A percentile compares a stretch with the other conserved stretches of the same genome.
These are phyloP conservation scores for Ziziphus jujuba DNA, from an alignment of 306 rosid genomes.

Conservation along the genomic window DNA sequence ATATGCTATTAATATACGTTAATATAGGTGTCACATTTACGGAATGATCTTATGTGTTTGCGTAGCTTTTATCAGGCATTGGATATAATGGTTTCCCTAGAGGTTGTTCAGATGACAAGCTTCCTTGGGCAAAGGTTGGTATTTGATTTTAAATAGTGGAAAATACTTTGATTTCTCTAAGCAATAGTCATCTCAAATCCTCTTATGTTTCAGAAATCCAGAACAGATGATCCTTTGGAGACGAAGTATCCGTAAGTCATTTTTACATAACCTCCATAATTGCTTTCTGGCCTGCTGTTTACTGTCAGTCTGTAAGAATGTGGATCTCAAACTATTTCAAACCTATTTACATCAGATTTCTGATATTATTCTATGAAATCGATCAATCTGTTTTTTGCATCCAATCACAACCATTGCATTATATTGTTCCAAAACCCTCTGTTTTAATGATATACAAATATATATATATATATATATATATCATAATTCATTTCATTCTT, in stretches of 20 bases:
- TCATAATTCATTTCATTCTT: not conserved
- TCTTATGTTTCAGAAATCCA: slow-evolving; percentile 68
- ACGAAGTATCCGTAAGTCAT: slow-evolving; percentile 89
- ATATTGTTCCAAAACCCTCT: not conserved
- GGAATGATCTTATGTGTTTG: not conserved
- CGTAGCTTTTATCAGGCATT: slow-evolving; percentile 51
- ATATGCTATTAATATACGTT: not conserved
- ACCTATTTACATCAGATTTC: not conserved
- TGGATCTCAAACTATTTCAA: not conserved
- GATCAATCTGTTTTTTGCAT: not conserved
- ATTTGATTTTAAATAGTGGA: not conserved
- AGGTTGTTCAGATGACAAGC: slow-evolving; percentile 90
- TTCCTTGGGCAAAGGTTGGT: slow-evolving; percentile 97
- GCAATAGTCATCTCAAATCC: slow-evolving; percentile 2
- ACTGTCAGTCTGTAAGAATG: not conserved
- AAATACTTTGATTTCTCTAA: not conserved
- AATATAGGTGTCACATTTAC: not conserved
- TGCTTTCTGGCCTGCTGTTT: not conserved
- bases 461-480: too few species aligned
- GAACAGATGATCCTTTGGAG: slow-evolving; percentile 76
- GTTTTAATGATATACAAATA: not conserved
- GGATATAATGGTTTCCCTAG: slow-evolving; percentile 98
- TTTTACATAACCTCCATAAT: slow-evolving; percentile 10
- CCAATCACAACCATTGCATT: not conserved
- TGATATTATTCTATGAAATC: not conserved